Conservation (phyloP, 192 early-diverging fungal species). For the Podila verticillata region DNA sequence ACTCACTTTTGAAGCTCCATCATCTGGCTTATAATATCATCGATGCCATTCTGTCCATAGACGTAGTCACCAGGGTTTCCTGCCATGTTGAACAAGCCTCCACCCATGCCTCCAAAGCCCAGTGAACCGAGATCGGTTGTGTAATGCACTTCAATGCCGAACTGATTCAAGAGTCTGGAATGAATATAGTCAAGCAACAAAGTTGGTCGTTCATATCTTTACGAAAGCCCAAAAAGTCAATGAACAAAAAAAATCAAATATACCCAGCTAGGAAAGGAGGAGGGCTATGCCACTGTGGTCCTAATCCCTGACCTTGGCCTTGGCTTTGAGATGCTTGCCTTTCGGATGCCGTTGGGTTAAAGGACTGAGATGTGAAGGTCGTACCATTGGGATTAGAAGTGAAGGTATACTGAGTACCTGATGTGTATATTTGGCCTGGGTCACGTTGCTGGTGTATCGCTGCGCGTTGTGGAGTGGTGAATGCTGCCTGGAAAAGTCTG, state of each 20-base stretch:
- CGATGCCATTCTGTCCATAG: constrained; percentile 82
- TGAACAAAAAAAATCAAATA: neutral
- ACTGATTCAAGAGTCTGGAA: constrained; percentile 21
- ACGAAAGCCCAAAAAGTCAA: neutral
- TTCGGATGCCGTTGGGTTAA: neutral
- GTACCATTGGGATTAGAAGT: constrained; percentile 13
- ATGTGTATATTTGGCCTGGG: constrained; percentile 2
- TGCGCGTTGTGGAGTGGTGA: constrained; percentile 9
- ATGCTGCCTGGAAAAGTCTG: constrained; percentile 12
- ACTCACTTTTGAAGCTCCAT: constrained; percentile 78
- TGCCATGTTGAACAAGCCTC: constrained; percentile 33
- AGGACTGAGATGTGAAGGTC: neutral
- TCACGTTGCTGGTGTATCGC: constrained; percentile 13
- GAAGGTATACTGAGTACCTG: constrained; percentile 14
- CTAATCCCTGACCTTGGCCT: neutral
- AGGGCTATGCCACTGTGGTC: constrained; percentile 22
- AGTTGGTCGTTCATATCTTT: neutral
- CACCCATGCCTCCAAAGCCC: constrained; percentile 16
- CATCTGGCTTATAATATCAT: constrained; percentile 89
- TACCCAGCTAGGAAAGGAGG: constrained; percentile 31
- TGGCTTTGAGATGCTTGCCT: neutral
- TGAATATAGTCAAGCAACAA: constrained; percentile 1
- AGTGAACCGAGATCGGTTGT: constrained; percentile 31
- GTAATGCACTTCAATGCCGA: constrained; percentile 30
- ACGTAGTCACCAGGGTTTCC: constrained; percentile 84